These are phyloP conservation scores for Chloris gayana DNA, from an alignment of 176 grass and related monocot genomes.

Conservation along the genomic window DNA sequence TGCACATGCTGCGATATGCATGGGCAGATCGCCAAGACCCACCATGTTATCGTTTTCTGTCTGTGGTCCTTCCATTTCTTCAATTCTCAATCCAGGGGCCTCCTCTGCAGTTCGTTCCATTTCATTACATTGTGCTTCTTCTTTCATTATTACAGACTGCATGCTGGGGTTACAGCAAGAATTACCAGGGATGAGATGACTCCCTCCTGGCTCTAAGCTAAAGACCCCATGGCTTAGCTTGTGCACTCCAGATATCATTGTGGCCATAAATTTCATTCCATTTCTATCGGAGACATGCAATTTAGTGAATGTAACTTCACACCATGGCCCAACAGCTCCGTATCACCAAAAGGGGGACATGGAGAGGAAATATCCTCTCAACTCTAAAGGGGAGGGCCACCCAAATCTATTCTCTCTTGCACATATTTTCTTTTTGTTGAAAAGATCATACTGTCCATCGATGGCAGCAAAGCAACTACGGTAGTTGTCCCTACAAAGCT, in stretches of 20 bases:
- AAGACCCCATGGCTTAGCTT: too few species aligned
- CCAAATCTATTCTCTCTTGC: neutral
- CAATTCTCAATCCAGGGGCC: neutral
- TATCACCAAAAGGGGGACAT: slow-evolving; percentile 4
- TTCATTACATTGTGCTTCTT: neutral
- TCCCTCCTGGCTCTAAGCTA: too few species aligned
- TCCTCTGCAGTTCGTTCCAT: neutral
- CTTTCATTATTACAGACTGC: neutral
- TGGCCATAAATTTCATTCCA: neutral
- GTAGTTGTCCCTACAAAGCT: neutral
- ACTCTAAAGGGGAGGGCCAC: neutral
- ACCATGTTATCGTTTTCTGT: slow-evolving; percentile 29
- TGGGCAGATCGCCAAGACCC: slow-evolving; percentile 21
- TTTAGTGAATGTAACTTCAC: slow-evolving; percentile 12
- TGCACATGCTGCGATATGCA: slow-evolving; percentile 10
- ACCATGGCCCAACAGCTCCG: slow-evolving; percentile 12
- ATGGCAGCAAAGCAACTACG: neutral
- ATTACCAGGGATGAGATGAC: too few species aligned
- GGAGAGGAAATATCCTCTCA: neutral
- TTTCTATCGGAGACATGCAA: slow-evolving; percentile 6
- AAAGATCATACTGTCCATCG: neutral
- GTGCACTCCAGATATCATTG: too few species aligned
- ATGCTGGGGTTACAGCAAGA: too few species aligned
- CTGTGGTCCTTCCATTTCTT: slow-evolving; percentile 19
- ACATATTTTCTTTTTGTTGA: neutral